Base-by-base conservation (phyloP, 768 basidiomycete species). In the Mycena epipterygia region DNA sequence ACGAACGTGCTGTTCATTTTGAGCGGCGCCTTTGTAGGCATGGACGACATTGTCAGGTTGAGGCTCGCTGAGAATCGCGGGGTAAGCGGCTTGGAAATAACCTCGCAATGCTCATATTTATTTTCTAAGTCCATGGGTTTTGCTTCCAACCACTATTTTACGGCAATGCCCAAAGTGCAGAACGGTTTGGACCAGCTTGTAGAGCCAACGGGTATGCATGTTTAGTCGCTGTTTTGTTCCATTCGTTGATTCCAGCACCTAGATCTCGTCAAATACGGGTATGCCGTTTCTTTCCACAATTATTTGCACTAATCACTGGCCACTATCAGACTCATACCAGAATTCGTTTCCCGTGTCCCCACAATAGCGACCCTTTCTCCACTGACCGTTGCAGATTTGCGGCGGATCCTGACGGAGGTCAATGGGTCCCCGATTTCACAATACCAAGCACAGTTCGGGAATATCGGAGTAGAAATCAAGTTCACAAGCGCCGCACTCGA, bases 1-100 rank as follows among this genome's bases (percentile, higher is more conserved):
- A 90, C 93, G 11, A 96, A 98, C 75, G 89, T 98, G 29, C 83
- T 99, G n/a, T 99, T 99, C 81, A 93, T 99, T 69, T 79, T 97
- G 14, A 96, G 95, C 57, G 97, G 97, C 2, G 97, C 97, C 2
- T 98, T 98, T 77, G 96, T 98, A 13, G 97, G 97, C 0, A 81
- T 98, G 56, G 96, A 98, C 48, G 89, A 85, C 58, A 82, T 98
- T 29, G 90, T 99, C 71, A 91, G 91, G 77, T 85, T 91, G 61
- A 87, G 96, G 42, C 85, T 95, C 14, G 90, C 92, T 14, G 96
- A 95, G 82, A 67, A 49, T 35, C 68, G 72, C 19, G 95, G 95
- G 8, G 96, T 96, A 78, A 30, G 33, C 13, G 42, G 55, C 19
- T 32, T 60, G 32, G 33, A 39, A 32, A 64, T 59, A 61, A 48